phyloP scores from a whole-genome alignment of 2,329 filamentous ascomycete genomes.

The Alternaria ethzedia region DNA sequence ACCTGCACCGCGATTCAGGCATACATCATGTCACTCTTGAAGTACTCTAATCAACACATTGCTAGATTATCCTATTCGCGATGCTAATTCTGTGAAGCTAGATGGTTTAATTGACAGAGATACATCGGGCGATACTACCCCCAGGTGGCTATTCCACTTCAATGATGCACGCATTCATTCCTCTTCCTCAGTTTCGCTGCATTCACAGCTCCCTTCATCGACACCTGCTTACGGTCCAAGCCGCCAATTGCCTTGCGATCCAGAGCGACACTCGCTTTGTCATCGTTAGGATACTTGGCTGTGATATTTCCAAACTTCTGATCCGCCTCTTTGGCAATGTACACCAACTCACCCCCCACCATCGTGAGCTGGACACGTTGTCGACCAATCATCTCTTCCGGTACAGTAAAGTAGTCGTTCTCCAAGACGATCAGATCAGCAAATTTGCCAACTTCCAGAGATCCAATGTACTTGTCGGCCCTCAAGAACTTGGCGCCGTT shows the following conservation, averaged over 20 bases:
- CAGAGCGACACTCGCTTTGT: not conserved
- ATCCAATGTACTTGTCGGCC: not conserved
- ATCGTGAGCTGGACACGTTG: not conserved
- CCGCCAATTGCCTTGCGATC: constrained; percentile 4
- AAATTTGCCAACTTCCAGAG: constrained; percentile 1
- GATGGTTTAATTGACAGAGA: not conserved
- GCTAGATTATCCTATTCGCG: accelerated
- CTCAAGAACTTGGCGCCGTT: constrained; percentile 2
- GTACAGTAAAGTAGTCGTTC: constrained; percentile 2
- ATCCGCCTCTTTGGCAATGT: not conserved
- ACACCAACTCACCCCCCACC: constrained; percentile 3
- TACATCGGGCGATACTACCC: not conserved
- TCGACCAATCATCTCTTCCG: constrained; percentile 1
- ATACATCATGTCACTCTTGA: not conserved
- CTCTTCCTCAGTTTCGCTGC: not conserved
- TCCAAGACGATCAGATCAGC: constrained; percentile 5
- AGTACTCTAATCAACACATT: not conserved
- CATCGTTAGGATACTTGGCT: constrained; percentile 3
- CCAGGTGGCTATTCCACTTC: not conserved
- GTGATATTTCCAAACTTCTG: not conserved
- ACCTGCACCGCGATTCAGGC: not conserved
- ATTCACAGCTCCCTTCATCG: not conserved
- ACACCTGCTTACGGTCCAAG: not conserved
- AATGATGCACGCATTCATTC: not conserved
- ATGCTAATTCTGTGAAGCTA: not conserved